phyloP scores from a whole-genome alignment of 164 flowering plant genomes.

The Vitis rupestris region DNA sequence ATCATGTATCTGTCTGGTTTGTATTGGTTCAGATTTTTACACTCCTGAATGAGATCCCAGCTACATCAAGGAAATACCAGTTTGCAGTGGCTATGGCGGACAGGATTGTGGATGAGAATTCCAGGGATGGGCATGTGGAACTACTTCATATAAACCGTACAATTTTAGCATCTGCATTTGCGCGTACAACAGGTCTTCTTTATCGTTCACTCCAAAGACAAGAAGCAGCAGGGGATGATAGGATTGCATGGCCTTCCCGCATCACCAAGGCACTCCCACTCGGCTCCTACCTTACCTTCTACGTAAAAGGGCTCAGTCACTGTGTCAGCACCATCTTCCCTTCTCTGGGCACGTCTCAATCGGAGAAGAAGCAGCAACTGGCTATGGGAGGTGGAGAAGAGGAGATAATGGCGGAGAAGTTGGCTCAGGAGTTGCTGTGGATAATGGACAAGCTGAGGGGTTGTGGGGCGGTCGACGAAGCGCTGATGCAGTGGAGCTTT shows the following conservation, averaged over 20 bases:
- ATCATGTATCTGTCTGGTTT: neutral
- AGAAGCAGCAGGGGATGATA: neutral
- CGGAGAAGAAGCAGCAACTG: conserved; percentile 3
- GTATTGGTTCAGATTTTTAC: conserved; percentile 28
- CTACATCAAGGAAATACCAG: conserved; percentile 52
- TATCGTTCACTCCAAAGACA: conserved; percentile 20
- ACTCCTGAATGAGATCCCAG: conserved; percentile 43
- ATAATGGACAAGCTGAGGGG: conserved; percentile 34
- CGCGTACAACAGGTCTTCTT: conserved; percentile 34
- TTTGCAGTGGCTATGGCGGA: conserved; percentile 58
- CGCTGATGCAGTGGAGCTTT: conserved; percentile 48
- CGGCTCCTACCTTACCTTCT: conserved; percentile 28
- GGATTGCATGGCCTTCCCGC: conserved; percentile 23
- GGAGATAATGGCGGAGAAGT: conserved; percentile 41
- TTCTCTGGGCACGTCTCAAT: neutral
- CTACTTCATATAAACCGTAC: conserved; percentile 36
- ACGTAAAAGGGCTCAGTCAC: conserved; percentile 21
- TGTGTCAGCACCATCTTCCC: conserved; percentile 20
- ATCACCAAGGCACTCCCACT: conserved; percentile 31
- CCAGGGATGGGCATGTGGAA: conserved; percentile 25
- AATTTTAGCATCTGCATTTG: conserved; percentile 43
- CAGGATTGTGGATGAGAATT: conserved; percentile 48
- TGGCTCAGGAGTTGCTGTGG: conserved; percentile 53
- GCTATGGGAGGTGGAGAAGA: neutral
- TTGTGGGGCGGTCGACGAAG: conserved; percentile 42